phyloP scores from a whole-genome alignment of 1,139 yeast genomes.

The Geotrichum carabidarum region DNA sequence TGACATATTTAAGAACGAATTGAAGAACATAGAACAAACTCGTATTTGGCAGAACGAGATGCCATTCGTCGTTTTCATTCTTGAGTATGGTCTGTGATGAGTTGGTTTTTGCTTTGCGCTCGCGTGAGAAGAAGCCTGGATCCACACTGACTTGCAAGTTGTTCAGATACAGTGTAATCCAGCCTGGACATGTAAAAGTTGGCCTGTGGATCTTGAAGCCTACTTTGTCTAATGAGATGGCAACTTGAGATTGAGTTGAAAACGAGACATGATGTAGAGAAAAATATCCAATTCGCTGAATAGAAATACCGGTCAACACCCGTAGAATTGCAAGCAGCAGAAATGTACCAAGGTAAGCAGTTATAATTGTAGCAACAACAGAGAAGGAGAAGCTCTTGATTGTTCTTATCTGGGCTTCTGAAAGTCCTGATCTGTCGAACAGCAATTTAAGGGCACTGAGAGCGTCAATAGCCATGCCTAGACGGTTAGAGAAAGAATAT shows the following conservation, averaged over 20 bases:
- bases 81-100: not conserved
- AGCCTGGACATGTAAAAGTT: slow-evolving; percentile 41
- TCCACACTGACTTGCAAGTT: slow-evolving; percentile 34
- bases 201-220: slow-evolving; percentile 41
- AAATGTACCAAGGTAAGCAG: slow-evolving; percentile 35
- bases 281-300: slow-evolving; percentile 42
- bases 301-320: slow-evolving; percentile 41
- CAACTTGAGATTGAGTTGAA: slow-evolving; percentile 36
- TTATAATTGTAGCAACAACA: slow-evolving; percentile 26
- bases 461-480: not conserved
- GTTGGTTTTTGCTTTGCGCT: not conserved
- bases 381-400: slow-evolving; percentile 11
- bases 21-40: slow-evolving; percentile 26
- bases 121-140: slow-evolving; percentile 21
- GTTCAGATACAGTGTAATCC: slow-evolving; percentile 32
- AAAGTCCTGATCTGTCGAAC: not conserved
- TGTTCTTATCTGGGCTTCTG: not conserved
- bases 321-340: slow-evolving; percentile 40
- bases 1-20: slow-evolving; percentile 29
- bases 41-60: slow-evolving; percentile 28
- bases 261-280: slow-evolving; percentile 38
- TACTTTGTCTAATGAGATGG: slow-evolving; percentile 35
- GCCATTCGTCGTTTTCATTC: slow-evolving; percentile 22
- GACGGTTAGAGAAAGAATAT: not conserved
- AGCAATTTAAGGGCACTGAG: not conserved